phyloP scores from a whole-genome alignment of 2,329 filamentous ascomycete species.

The Aspergillus viridinutans region DNA sequence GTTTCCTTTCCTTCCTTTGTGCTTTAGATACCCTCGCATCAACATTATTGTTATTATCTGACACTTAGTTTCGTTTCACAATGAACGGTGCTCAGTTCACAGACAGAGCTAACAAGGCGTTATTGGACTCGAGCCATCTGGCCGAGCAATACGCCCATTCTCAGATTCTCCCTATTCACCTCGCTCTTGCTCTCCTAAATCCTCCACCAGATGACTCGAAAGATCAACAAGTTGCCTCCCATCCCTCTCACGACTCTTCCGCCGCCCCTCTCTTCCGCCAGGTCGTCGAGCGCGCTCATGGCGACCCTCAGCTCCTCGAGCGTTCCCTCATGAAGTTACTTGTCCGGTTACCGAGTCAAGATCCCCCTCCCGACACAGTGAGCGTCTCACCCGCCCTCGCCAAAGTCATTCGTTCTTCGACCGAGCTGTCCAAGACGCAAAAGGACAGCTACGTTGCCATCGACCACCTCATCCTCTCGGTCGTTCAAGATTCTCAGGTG shows the following conservation, averaged over 20 bases:
- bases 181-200: conserved; percentile 59
- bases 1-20: neutral
- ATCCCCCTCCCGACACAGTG: conserved; percentile 86
- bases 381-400: conserved; percentile 77
- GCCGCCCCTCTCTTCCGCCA: conserved; percentile 82
- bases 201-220: conserved; percentile 59
- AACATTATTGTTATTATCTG: neutral
- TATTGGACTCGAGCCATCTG: conserved; percentile 81
- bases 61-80: conserved; percentile 15
- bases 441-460: conserved; percentile 94
- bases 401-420: conserved; percentile 75
- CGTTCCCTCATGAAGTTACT: conserved; percentile 85
- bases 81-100: conserved; percentile 67
- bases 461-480: conserved; percentile 84
- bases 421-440: conserved; percentile 92
- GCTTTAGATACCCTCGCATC: conserved; percentile 4
- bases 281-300: conserved; percentile 88
- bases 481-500: conserved; percentile 74
- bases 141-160: conserved; percentile 88
- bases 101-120: conserved; percentile 82
- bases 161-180: conserved; percentile 83
- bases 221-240: conserved; percentile 66
- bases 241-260: conserved; percentile 60
- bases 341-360: conserved; percentile 87
- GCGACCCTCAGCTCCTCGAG: conserved; percentile 84